Percentiles rank a stretch among this genome's conserved stretches.
These are phyloP conservation scores for Pseudonectria foliicola DNA, from an alignment of 2,329 filamentous ascomycete genomes.

Conservation along the genomic window DNA sequence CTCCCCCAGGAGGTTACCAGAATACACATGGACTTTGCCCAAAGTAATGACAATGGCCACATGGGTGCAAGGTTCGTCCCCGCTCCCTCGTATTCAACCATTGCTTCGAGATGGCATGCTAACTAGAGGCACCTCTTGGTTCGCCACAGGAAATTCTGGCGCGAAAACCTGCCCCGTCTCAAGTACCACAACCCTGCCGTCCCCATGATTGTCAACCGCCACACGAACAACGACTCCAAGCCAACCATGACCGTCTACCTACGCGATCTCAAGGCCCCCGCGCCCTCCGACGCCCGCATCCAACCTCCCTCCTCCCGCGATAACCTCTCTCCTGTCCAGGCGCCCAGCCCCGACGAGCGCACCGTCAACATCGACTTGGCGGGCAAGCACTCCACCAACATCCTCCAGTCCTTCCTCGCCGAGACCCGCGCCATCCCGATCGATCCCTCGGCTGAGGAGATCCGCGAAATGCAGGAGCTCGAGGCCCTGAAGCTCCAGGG, in stretches of 20 bases:
- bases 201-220: constrained; percentile 74
- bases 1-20: constrained; percentile 69
- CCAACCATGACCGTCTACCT: constrained; percentile 62
- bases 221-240: constrained; percentile 44
- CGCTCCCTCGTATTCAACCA: background rate
- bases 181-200: constrained; percentile 92
- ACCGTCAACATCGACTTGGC: constrained; percentile 57
- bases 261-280: constrained; percentile 29
- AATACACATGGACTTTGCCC: constrained; percentile 68
- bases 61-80: constrained; percentile 60
- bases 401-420: constrained; percentile 54
- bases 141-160: constrained; percentile 74
- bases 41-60: constrained; percentile 57
- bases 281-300: constrained; percentile 23
- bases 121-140: constrained; percentile 3
- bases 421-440: constrained; percentile 55
- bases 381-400: constrained; percentile 50
- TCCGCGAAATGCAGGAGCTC: constrained; percentile 49
- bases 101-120: background rate
- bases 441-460: constrained; percentile 52
- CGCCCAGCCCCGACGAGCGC: constrained; percentile 41
- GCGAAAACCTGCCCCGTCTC: constrained; percentile 69
- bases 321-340: constrained; percentile 41
- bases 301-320: constrained; percentile 41
- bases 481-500: constrained; percentile 45